Base-by-base conservation (phyloP, 768 basidiomycete species). In the Hypholoma sublateritium region DNA sequence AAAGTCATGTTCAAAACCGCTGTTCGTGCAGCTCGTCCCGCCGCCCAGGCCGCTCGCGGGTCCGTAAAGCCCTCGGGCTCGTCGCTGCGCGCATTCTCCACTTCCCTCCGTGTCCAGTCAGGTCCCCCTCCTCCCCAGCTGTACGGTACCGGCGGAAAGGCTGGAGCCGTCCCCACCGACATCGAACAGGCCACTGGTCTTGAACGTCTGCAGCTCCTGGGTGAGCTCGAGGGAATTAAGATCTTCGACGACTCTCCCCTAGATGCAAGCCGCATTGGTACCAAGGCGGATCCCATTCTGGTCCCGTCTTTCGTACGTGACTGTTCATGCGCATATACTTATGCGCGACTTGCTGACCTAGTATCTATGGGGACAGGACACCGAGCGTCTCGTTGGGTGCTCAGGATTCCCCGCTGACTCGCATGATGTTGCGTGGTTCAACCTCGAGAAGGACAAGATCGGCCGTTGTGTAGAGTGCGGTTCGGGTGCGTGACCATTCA, bases 321-420 rank as follows among this genome's bases (percentile, higher is more conserved):
- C 50, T 41, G 55, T 53, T 4, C 11, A 32, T 14, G 59, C 51
- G 34, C n/a, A 46, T 25, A 36, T 14, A 22, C 9, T 22, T 25
- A 48, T 39, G 41, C 28, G n/a, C 19, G 25, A 19, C 34, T 44
- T 55, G 17, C 45, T 60, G 17, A 53, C 36, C 36, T 36, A 34
- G 59, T 22, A 32, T 56, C 39, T 51, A 50, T 55, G 17, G 57
- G 36, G 58, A 39, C 56, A 95, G 94, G 89, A 89, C 61, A 76
- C 82, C 36, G 84, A 88, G 60, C 93, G 96, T 59, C 83, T 92
- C 55, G 78, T 98, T 69, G 96, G 96, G 45, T 98, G 95, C 81
- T 95, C 96, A 41, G 96, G 96, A 51, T 86, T 82, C 67, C 96
- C 96, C 9, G 92, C 90, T 44, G 96, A 98, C 74, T 95, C 94